Conservation (phyloP, 345 rosid genomes). For the Fremontodendron californicum region DNA sequence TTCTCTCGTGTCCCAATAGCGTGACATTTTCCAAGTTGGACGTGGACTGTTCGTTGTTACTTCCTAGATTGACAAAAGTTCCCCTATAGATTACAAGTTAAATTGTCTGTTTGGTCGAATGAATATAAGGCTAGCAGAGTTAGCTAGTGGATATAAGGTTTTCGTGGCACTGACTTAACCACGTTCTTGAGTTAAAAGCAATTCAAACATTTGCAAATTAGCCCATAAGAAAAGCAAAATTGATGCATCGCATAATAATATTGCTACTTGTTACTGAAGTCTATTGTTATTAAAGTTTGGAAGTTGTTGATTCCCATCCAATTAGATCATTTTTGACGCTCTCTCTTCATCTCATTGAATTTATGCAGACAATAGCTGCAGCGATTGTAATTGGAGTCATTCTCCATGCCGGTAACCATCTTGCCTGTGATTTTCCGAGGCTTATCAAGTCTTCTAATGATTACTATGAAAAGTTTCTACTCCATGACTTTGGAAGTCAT, state of each 20-base stretch:
- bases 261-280: background rate
- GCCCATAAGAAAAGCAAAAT: background rate
- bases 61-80: background rate
- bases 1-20: background rate
- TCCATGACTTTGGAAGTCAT: conserved; percentile 46
- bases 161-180: background rate
- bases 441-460: conserved; percentile 33
- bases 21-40: background rate
- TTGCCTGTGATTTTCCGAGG: conserved; percentile 91
- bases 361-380: conserved; percentile 77
- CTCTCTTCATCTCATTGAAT: background rate
- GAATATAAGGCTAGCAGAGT: background rate
- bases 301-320: background rate
- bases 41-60: background rate
- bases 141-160: background rate
- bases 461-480: conserved; percentile 26
- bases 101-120: background rate
- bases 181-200: background rate
- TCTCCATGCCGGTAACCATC: conserved; percentile 73
- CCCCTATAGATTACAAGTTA: background rate
- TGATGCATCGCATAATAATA: background rate
- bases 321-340: conserved; percentile 1
- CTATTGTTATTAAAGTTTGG: background rate
- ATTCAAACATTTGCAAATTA: background rate
- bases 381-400: conserved; percentile 75